Base-by-base conservation (phyloP, 2,329 filamentous ascomycete species). In the Penicillium sp. region DNA sequence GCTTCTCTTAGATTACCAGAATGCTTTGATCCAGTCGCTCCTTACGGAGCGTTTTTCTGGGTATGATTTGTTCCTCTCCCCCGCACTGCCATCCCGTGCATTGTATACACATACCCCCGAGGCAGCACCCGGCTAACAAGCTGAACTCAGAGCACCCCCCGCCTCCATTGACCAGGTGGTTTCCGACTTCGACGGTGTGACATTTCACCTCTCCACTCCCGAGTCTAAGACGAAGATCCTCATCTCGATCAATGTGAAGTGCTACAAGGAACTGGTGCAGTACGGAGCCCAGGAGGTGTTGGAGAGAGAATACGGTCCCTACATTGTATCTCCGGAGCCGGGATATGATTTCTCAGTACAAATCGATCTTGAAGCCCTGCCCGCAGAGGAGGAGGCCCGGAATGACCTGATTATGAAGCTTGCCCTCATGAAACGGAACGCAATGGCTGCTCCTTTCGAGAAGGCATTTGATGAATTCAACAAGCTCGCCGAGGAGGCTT, bases 1-100 rank as follows among this genome's bases (percentile, higher is more conserved):
- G 94, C 87, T 99, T 81, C 88, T 99, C 68, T 87, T 99, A 75
- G 95, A 99, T 80, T 99, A 99, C 72, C 94, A 99, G 76, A 99
- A 99, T 78, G 91, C 96, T 50, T 85, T 99, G 74, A 96, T 99
- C 69, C 92, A 97, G 81, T 93, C 92, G 69, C 87, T 99, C 66
- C 85, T 99, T 65, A 95, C 88, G 68, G 95, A 99, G 81, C 86
- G 94, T 71, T 96, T 99, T 81, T 90, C 89, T 54, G 90, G 90
- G 90, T 93, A 82, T 59, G 57, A 53, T 59, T 57, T 39, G 40
- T 53, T 59, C 64, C 65, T 59, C 23, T 19, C 27, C 21, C 33
- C 25, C 38, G 25, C 56, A 40, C 25, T 49, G 53, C 69, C 59
- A 57, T 41, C 53, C 60, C 60, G 55, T 60, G 53, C 60, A 69